These are phyloP conservation scores for Saccharomycopsis javanensis DNA, from an alignment of 805 yeast species.

Conservation along the genomic window DNA sequence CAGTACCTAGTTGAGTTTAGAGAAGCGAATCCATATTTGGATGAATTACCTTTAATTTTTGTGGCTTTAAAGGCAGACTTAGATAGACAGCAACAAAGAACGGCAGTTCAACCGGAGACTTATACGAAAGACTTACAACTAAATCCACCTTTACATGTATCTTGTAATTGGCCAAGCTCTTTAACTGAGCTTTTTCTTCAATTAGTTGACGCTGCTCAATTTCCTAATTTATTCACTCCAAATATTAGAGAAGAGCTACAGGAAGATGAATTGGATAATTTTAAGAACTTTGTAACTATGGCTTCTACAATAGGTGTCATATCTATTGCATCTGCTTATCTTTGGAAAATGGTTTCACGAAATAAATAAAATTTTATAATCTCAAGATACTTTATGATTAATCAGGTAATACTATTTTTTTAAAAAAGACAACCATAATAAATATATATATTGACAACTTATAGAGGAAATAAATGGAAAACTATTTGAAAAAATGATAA, in stretches of 20 bases:
- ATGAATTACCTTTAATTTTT: slow-evolving; percentile 68
- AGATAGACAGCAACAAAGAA: slow-evolving; percentile 90
- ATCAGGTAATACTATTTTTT: neutral
- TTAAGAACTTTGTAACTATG: slow-evolving; percentile 47
- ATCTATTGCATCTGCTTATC: slow-evolving; percentile 53
- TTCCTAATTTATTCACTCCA: slow-evolving; percentile 71
- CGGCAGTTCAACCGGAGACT: slow-evolving; percentile 77
- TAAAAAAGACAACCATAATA: neutral
- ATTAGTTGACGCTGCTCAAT: slow-evolving; percentile 77
- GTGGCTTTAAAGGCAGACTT: slow-evolving; percentile 93
- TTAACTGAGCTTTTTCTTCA: slow-evolving; percentile 77
- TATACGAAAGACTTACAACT: slow-evolving; percentile 48
- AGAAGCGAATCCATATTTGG: slow-evolving; percentile 43
- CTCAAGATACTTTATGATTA: too few species aligned
- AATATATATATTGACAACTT: too few species aligned
- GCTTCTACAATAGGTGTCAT: slow-evolving; percentile 64
- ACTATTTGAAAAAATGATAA: too few species aligned
- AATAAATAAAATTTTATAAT: neutral
- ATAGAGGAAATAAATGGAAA: too few species aligned
- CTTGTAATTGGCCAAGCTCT: slow-evolving; percentile 84
- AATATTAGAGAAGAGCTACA: slow-evolving; percentile 61
- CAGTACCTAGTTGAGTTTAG: slow-evolving; percentile 69
- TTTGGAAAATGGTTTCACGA: slow-evolving; percentile 37
- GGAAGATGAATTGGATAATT: slow-evolving; percentile 31
- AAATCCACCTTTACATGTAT: slow-evolving; percentile 78